Evolutionary conservation across 371 early-diverging fungal genomes (phyloP).

Genomic region (Zopfochytrium polystomum): DNA sequence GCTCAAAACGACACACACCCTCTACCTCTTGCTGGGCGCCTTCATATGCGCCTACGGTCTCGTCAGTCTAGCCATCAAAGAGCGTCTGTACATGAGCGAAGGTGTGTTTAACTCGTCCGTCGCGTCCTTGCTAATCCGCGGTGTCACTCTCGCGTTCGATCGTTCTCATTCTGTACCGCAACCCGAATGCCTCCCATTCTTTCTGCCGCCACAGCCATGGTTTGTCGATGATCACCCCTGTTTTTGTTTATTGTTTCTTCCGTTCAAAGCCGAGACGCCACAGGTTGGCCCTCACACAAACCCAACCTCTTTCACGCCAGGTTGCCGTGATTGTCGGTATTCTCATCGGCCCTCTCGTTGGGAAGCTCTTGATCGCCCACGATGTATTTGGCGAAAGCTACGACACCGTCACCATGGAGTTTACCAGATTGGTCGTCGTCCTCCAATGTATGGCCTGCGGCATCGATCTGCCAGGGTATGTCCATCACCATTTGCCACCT

Average conservation of each 20-base stretch:
- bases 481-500: not conserved
- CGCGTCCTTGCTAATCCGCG: too few relatives aligned
- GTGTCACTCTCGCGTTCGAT: too few relatives aligned
- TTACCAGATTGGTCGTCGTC: constrained; percentile 73
- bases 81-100: constrained; percentile 86
- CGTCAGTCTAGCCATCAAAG: constrained; percentile 88
- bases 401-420: constrained; percentile 58
- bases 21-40: constrained; percentile 55
- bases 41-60: constrained; percentile 86
- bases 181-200: too few relatives aligned
- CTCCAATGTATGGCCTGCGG: constrained; percentile 89
- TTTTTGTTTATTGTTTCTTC: too few relatives aligned
- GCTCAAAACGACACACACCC: constrained; percentile 6
- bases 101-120: too few relatives aligned
- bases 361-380: constrained; percentile 15
- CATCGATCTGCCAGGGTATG: constrained; percentile 67
- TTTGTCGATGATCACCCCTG: too few relatives aligned
- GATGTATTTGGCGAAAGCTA: constrained; percentile 25
- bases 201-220: too few relatives aligned
- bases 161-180: too few relatives aligned
- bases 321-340: constrained; percentile 88
- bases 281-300: too few relatives aligned
- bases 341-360: constrained; percentile 65
- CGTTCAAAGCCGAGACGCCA: too few relatives aligned
- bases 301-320: too few relatives aligned